Evolutionary conservation across 306 rosid genomes (phyloP).

Genomic region (Abrus precatorius): DNA sequence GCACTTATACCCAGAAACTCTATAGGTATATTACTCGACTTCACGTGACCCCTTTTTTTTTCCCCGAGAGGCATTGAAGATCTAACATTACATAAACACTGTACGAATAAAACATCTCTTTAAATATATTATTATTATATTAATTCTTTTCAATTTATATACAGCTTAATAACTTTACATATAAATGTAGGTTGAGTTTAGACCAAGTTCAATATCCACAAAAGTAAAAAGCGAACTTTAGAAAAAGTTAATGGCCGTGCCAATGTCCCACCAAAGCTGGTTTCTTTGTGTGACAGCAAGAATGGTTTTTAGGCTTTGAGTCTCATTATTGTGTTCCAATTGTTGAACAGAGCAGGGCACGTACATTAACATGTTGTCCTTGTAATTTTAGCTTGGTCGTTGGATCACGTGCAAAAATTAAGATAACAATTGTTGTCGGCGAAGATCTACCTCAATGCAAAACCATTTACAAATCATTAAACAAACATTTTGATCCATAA

Average conservation of each 20-base stretch:
- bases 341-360: conserved; percentile 13
- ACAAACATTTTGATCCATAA: background rate
- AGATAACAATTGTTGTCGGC: conserved; percentile 24
- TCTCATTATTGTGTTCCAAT: conserved; percentile 34
- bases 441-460: conserved; percentile 24
- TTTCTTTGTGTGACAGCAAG: conserved; percentile 35
- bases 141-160: background rate
- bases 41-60: background rate
- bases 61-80: background rate
- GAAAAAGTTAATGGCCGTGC: conserved; percentile 28
- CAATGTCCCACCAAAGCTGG: conserved; percentile 24
- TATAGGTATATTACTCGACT: background rate
- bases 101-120: background rate
- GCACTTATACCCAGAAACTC: background rate
- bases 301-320: conserved; percentile 35
- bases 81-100: conserved; percentile 18
- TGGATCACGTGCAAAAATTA: conserved; percentile 36
- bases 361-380: conserved; percentile 33
- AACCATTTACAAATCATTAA: conserved; percentile 14
- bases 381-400: background rate
- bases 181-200: background rate
- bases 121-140: background rate
- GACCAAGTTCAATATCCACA: background rate
- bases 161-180: background rate
- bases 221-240: conserved; percentile 34